A percentile compares a stretch with the other conserved stretches of the same genome.
These are phyloP conservation scores for Sordariomycetes sp. DNA, from an alignment of 2,329 filamentous ascomycete species.

Conservation along the genomic window DNA sequence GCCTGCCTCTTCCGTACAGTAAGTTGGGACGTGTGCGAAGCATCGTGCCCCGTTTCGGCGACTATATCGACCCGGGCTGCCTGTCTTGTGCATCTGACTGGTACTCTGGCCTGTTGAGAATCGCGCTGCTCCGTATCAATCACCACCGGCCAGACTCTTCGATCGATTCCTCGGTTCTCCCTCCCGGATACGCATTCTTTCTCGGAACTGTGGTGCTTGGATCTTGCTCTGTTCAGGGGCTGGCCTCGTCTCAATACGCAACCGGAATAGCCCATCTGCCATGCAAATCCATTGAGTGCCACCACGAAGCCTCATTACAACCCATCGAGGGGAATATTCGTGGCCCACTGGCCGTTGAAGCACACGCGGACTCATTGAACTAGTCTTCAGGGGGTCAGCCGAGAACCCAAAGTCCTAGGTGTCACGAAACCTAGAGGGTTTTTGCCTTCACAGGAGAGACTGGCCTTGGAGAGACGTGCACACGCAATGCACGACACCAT, in stretches of 20 bases:
- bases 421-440: neutral
- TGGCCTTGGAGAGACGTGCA: neutral
- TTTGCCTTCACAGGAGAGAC: neutral
- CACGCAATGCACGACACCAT: slow-evolving; percentile 32
- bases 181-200: neutral
- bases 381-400: neutral
- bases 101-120: too few species aligned
- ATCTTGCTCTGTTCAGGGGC: neutral
- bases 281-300: neutral
- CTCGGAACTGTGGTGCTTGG: neutral
- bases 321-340: neutral
- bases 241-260: neutral
- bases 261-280: neutral
- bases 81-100: too few species aligned
- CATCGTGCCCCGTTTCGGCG: too few species aligned
- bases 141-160: neutral
- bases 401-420: neutral
- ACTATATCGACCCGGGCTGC: too few species aligned
- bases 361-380: neutral
- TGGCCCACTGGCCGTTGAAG: neutral
- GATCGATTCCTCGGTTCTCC: neutral
- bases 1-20: neutral
- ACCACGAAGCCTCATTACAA: neutral
- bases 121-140: neutral
- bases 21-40: neutral